phyloP scores from a whole-genome alignment of 2,329 filamentous ascomycete genomes.

The Talaromyces islandicus region DNA sequence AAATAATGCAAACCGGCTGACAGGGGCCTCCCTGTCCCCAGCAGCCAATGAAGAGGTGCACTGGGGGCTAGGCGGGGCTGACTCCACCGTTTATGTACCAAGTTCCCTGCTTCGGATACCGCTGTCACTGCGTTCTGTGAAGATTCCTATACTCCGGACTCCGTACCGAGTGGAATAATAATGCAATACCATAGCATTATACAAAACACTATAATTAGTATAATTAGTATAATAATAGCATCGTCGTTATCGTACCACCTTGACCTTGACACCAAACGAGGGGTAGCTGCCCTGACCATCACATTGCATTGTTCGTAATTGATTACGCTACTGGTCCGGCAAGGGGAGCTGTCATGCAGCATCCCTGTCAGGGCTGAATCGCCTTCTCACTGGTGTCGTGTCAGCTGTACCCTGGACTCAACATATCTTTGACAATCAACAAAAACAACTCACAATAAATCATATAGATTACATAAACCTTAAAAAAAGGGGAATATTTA shows the following conservation, averaged over 20 bases:
- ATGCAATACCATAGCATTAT: too few relatives aligned
- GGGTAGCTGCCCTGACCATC: not conserved
- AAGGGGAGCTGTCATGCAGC: not conserved
- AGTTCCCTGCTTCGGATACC: not conserved
- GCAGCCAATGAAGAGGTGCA: not conserved
- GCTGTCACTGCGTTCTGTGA: too few relatives aligned
- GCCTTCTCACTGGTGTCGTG: not conserved
- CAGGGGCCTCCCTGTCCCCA: not conserved
- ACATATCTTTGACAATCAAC: not conserved
- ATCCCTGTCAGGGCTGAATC: not conserved
- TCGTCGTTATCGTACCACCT: too few relatives aligned
- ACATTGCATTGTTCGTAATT: not conserved
- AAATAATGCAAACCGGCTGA: not conserved
- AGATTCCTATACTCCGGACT: too few relatives aligned
- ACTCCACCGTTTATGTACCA: not conserved
- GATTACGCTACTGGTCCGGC: not conserved
- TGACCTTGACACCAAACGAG: too few relatives aligned
- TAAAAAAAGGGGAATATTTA: not conserved
- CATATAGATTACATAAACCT: not conserved
- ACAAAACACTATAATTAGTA: too few relatives aligned
- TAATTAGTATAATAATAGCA: too few relatives aligned
- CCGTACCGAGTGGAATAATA: too few relatives aligned
- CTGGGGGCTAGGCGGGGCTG: not conserved
- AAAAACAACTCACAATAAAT: too few relatives aligned
- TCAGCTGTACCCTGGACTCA: too few relatives aligned